Conservation (phyloP, 2,329 filamentous ascomycete genomes). For the Hortaea werneckii region DNA sequence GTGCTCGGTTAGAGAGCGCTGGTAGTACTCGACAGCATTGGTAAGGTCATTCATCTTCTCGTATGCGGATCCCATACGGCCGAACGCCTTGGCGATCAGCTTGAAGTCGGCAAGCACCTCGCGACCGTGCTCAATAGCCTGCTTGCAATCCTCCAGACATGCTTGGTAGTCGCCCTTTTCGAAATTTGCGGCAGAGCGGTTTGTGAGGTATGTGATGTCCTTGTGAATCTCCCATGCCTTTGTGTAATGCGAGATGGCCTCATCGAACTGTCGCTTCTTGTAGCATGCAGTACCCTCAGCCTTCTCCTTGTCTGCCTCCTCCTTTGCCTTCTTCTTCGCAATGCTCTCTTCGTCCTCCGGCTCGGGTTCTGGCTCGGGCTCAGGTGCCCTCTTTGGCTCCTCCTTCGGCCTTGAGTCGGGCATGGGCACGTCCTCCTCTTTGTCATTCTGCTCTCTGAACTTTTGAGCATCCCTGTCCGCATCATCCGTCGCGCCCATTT, state of each 20-base stretch:
- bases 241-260: slow-evolving; percentile 84
- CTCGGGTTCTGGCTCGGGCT: slow-evolving; percentile 55
- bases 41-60: slow-evolving; percentile 77
- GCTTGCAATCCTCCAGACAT: slow-evolving; percentile 74
- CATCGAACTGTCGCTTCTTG: slow-evolving; percentile 96
- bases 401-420: slow-evolving; percentile 59
- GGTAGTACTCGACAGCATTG: slow-evolving; percentile 78
- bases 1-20: slow-evolving; percentile 91
- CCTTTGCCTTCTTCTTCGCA: slow-evolving; percentile 83
- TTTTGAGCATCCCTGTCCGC: slow-evolving; percentile 48
- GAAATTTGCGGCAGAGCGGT: slow-evolving; percentile 84
- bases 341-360: slow-evolving; percentile 71
- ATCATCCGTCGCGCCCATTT: slow-evolving; percentile 36
- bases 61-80: slow-evolving; percentile 85
- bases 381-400: slow-evolving; percentile 48
- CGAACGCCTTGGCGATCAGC: slow-evolving; percentile 93
- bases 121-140: slow-evolving; percentile 83
- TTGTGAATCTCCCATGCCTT: slow-evolving; percentile 93
- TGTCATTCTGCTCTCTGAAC: slow-evolving; percentile 43
- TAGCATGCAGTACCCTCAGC: slow-evolving; percentile 86
- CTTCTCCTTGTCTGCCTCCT: slow-evolving; percentile 89
- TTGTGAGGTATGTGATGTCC: slow-evolving; percentile 97
- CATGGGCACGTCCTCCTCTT: slow-evolving; percentile 69
- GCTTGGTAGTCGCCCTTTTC: slow-evolving; percentile 92
- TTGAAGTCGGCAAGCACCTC: slow-evolving; percentile 93